Percentiles rank a stretch among this genome's conserved stretches.
Conservation (phyloP, 2,329 filamentous ascomycete species). For the Penicillium freii region DNA sequence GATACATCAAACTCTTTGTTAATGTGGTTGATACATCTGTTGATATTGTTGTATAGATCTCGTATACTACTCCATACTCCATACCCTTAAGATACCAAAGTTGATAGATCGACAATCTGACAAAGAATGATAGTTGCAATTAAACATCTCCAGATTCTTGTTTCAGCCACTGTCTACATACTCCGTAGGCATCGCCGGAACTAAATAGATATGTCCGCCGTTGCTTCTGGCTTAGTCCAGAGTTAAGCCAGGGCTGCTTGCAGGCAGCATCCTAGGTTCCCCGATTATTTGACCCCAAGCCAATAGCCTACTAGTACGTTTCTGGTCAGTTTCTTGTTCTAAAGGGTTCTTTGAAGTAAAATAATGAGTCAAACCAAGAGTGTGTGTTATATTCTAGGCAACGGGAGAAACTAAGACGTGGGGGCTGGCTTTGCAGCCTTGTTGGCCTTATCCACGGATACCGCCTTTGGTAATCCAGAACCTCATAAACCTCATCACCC, state of each 20-base stretch:
- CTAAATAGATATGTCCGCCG: background rate
- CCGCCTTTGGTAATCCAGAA: conserved; percentile 1
- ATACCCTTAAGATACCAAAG: background rate
- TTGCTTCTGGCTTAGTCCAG: background rate
- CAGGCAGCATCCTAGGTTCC: background rate
- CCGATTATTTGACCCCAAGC: background rate
- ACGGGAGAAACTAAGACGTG: background rate
- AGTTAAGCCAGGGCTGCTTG: background rate
- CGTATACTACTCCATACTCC: background rate
- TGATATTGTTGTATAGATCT: background rate
- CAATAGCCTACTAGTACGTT: background rate
- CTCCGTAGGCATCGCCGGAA: background rate
- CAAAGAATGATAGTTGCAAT: background rate
- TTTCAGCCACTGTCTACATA: background rate
- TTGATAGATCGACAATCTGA: conserved; percentile 1
- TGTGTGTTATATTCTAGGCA: background rate
- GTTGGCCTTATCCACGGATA: background rate
- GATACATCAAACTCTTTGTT: background rate
- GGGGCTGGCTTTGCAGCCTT: background rate
- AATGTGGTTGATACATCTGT: background rate
- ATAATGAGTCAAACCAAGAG: background rate
- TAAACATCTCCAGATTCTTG: no score
- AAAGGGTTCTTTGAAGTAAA: background rate
- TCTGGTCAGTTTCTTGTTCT: no score
- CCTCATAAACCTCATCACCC: background rate